Percentiles rank a stretch among this genome's conserved stretches.
Evolutionary conservation across 768 basidiomycete species (phyloP).

Genomic region (Gloeophyllum trabeum): DNA sequence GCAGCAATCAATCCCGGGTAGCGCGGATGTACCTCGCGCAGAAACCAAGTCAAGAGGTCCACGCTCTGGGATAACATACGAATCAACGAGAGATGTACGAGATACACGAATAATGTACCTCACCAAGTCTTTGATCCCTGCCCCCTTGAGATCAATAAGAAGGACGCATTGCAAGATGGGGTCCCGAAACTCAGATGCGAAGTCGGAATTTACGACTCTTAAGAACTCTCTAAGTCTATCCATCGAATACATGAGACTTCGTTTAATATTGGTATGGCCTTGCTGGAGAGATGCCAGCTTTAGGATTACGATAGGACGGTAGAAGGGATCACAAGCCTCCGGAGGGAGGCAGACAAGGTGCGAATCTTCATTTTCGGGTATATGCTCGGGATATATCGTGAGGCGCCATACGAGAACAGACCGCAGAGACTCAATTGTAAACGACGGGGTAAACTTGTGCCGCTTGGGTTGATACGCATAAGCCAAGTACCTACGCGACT

Average conservation of each 20-base stretch:
- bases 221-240: background rate
- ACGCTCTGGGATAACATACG: constrained; percentile 1
- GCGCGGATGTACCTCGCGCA: constrained; percentile 7
- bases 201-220: background rate
- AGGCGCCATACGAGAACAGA: background rate
- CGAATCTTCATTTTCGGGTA: background rate
- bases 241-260: background rate
- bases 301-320: background rate
- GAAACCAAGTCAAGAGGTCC: constrained; percentile 9
- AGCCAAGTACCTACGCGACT: background rate
- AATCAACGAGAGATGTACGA: background rate
- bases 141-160: background rate
- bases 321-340: background rate
- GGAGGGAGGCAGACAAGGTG: background rate
- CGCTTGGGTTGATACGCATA: background rate
- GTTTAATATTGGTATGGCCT: background rate
- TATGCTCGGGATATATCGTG: background rate
- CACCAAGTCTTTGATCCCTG: background rate
- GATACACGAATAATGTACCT: background rate
- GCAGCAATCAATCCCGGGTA: constrained; percentile 9
- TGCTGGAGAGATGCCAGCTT: background rate
- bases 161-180: background rate
- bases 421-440: background rate
- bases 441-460: background rate
- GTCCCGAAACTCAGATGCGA: background rate